Evolutionary conservation across 768 basidiomycete genomes (phyloP), one percentile per base, ranked within the genome.

Genomic region (Naganishia antarctica): DNA sequence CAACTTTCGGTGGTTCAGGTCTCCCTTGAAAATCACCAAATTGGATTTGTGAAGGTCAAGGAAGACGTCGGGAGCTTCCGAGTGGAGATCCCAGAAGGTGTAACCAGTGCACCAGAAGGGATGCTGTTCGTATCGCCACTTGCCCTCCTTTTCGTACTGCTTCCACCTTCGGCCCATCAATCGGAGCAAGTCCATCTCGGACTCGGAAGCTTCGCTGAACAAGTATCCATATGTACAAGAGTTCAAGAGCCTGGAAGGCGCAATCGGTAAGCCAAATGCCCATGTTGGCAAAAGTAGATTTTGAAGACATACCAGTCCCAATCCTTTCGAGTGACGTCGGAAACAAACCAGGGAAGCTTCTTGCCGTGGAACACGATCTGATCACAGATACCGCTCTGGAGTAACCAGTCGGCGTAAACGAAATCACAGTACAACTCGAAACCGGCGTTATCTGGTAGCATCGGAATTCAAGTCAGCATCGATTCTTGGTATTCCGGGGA

Each of bases 311-410:
- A 57, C 93, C 93, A 97, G 53, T 88, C 83, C 89, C 91, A 97
- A 73, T 97, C 93, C 74, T 89, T 88, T 76, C 83, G 86, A 41
- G 92, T 98, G 51, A 94, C 86, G 74, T 96, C 93, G 13, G 88
- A 90, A 32, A 91, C 68, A 48, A 66, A 67, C 65, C 65, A 59
- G 46, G 58, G 43, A 34, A 89, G 90, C 43, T 91, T 87, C 79
- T 96, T 97, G 51, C 93, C 93, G 76, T 98, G 93, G 85, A 98
- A 94, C 67, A 85, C 85, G 63, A 98, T 82, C 78, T 91, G 82
- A 45, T 78, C 86, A 34, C 90, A 91, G 29, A 90, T 84, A 1
- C 92, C 92, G 67, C 85, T 87, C 77, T 94, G 92, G 66, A 96
- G 82, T 62, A 97, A 83, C 81, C 90, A 97, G 79, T 97, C 93